These are phyloP conservation scores for Penicillium paxilli DNA, from an alignment of 495 filamentous ascomycete species.

Conservation along the genomic window DNA sequence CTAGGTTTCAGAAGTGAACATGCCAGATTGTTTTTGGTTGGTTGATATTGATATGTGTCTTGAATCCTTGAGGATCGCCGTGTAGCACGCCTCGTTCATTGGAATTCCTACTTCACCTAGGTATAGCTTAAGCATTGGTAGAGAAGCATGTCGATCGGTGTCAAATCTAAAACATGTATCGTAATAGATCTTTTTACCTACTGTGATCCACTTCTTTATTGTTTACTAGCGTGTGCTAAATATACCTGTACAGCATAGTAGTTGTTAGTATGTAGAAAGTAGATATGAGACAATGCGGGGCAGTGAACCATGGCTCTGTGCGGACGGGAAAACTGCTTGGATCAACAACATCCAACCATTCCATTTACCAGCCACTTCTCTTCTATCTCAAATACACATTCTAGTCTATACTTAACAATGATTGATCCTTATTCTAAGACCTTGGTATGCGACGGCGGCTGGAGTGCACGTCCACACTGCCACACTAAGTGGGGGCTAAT, in stretches of 20 bases:
- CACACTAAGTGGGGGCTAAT: background rate
- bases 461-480: background rate
- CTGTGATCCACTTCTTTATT: no score
- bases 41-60: background rate
- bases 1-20: background rate
- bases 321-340: background rate
- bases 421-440: background rate
- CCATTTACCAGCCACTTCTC: background rate
- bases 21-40: background rate
- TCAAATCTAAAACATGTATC: no score
- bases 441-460: background rate
- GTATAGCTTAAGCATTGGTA: background rate
- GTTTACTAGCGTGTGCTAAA: background rate
- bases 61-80: background rate
- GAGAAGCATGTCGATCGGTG: no score
- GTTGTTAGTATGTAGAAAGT: background rate
- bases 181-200: no score
- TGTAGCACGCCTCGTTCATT: background rate
- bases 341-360: background rate
- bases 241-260: background rate
- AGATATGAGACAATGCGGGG: background rate
- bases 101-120: background rate
- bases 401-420: background rate
- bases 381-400: background rate
- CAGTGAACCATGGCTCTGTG: background rate